Evolutionary conservation across 2,329 filamentous ascomycete species (phyloP), one percentile per base, ranked within the genome.

Genomic region (Fusarium sp.): DNA sequence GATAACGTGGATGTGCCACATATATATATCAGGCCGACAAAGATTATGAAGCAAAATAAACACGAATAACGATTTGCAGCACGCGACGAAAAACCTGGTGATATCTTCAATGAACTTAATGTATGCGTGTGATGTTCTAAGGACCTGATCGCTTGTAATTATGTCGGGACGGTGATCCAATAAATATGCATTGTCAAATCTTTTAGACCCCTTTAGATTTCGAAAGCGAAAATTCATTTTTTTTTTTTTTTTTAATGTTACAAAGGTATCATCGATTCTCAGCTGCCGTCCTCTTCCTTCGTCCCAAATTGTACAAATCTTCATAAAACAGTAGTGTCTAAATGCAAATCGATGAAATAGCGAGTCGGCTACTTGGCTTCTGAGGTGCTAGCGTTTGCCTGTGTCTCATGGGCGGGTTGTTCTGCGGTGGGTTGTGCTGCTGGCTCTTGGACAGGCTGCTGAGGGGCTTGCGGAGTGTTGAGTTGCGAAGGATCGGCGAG

Each of bases 181-280:
- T 24, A 43, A 54, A 52, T 34, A 40, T 29, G 41, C 15, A 30
- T 34, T 66, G 24, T 49, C 44, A 32, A 41, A 30, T 49, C 27
- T 40, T 54, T 25, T 40, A 44, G 30, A 24, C 32, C 40, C n/a
- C 52, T 27, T 40, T 25, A 44, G 38, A 46, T 52, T 51, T 47
- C 59, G 46, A 62, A 44, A 44, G 56, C 38, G 45, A 43, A 65
- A 38, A 63, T 53, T 52, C 48, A 25, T 25, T 54, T 49, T 22
- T 22, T 32, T 56, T 71, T 25, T 54, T 49, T 22, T 22, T 32
- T 56, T 71, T 70, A 71, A 32, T 72, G 66, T 75, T 75, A 75
- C 72, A 74, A 66, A 72, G 69, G 67, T 74, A 75, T 75, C 69
- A 65, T 75, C 59, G 65, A 74, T 74, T 59, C 55, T 58, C 66